phyloP scores from a whole-genome alignment of 2,329 filamentous ascomycete genomes.

The Gnomoniopsis smithogilvyi region DNA sequence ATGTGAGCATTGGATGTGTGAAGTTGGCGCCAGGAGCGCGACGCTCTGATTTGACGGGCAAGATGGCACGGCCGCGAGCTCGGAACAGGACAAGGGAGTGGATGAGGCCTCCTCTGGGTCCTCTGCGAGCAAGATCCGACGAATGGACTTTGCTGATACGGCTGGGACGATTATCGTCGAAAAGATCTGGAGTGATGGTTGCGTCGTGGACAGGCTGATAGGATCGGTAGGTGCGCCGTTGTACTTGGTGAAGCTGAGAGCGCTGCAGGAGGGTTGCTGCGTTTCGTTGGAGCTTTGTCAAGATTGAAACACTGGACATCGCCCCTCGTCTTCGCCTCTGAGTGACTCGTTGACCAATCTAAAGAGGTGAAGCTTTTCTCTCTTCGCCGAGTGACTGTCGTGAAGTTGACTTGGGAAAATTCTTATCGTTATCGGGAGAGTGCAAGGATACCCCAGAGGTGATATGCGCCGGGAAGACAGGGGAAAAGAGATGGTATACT shows the following conservation, averaged over 20 bases:
- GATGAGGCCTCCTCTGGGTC: neutral
- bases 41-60: neutral
- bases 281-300: neutral
- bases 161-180: neutral
- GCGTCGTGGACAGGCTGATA: neutral
- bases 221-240: neutral
- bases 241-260: neutral
- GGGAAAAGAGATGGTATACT: no score
- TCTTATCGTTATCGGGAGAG: neutral
- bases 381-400: neutral
- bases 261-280: neutral
- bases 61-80: neutral
- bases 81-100: conserved; percentile 4
- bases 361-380: neutral
- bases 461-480: no score
- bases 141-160: neutral
- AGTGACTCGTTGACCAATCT: neutral
- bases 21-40: conserved; percentile 3
- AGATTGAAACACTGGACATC: neutral
- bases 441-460: no score
- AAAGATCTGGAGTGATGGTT: neutral
- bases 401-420: neutral
- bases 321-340: neutral
- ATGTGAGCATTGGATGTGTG: conserved; percentile 60
- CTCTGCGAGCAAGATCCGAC: neutral